Base-by-base conservation (phyloP, 805 yeast genomes). In the Candida jianshihensis region DNA sequence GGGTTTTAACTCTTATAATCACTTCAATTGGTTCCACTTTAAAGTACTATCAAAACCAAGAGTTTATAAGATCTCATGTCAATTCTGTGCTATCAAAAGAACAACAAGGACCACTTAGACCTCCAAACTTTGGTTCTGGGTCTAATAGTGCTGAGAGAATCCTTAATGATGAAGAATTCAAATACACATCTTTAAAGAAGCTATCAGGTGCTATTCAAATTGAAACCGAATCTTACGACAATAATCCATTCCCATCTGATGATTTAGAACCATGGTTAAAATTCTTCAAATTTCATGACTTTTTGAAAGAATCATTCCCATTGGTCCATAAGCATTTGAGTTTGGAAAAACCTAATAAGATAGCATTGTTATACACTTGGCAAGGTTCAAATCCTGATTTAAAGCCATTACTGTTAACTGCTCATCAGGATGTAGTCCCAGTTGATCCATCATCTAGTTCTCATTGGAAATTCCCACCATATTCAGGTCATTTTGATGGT, bases 371-470 rank as follows among this genome's bases (percentile, higher is more conserved):
- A 3, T 71, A 66, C 51, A 76, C 83, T 14, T 73, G 84, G 73
- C 53, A 66, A 38, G 95, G 95, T 13, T 53, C 71, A 4, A 53
- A 72, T 29, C 21, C 48, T 6, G 42, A 54, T 3, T 58, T 78
- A 44, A 78, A 81, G 53, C 95, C 95, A 12, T 46, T 79, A 15
- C 46, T 86, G 57, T 61, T 84, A 30, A 72, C 82, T 56, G 90
- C 92, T 5, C 96, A 86, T 55, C 86, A 79, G 54, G 95, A 86
- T 52, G 86, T 81, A 1, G 95, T 86, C n/a, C 95, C 95, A 0
- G 81, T 83, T 5, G 81, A 76, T 49, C 53, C 56, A 14, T 74
- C 88, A 0, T 56, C 64, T 29, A 63, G 57, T 12, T n/a, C 26
- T 19, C 61, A 73, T 38, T 86, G 95, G 95, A 64, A 60, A 0